Conservation (phyloP, 225 moss, liverwort and hornwort genomes). For the Straminergon stramineum region DNA sequence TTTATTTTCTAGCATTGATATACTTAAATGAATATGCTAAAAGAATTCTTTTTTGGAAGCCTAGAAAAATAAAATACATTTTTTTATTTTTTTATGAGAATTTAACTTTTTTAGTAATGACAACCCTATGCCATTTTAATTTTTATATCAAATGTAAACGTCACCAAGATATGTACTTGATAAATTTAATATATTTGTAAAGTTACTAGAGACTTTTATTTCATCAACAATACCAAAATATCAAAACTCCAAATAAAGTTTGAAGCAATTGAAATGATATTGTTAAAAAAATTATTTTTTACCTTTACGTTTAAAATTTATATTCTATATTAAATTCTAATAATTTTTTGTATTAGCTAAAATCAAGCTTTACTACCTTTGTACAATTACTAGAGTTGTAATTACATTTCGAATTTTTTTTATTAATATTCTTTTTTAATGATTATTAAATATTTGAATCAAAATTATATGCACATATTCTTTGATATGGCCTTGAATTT, state of each 20-base stretch:
- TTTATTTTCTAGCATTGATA: not conserved
- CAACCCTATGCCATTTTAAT: not conserved
- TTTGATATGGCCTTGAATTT: not conserved
- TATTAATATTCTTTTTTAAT: not conserved
- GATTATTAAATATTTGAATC: no score
- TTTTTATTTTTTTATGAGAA: not conserved
- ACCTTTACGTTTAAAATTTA: not conserved
- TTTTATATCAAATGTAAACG: not conserved
- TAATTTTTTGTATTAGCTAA: rapidly evolving
- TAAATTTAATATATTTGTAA: not conserved
- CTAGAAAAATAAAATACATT: not conserved
- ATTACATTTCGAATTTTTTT: not conserved
- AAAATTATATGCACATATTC: rapidly evolving
- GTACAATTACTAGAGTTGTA: not conserved
- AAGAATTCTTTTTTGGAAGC: not conserved
- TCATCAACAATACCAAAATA: rapidly evolving
- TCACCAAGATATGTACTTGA: not conserved
- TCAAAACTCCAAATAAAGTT: not conserved
- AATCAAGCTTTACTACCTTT: not conserved
- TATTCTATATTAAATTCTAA: not conserved
- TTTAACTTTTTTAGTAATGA: not conserved
- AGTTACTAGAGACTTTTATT: not conserved
- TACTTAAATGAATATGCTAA: rapidly evolving
- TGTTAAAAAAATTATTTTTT: not conserved
- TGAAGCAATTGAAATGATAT: not conserved